Evolutionary conservation across 2,329 filamentous ascomycete species (phyloP).

Genomic region (Epicoccum nigrum): DNA sequence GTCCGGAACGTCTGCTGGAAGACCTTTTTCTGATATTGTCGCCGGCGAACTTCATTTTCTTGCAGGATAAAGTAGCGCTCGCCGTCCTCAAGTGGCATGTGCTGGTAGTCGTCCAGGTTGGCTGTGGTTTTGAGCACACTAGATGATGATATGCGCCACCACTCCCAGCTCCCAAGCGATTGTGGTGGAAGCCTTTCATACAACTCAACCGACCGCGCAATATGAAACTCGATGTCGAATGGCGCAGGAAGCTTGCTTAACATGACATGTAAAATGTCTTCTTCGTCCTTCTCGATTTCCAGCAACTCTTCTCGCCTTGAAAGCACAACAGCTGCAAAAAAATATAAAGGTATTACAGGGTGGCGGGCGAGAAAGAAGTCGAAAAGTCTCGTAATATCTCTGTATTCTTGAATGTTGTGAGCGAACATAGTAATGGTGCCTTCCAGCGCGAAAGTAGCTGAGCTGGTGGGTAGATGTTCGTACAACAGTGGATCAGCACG

Average conservation of each 20-base stretch:
- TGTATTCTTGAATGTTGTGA: constrained; percentile 90
- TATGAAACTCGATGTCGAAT: constrained; percentile 79
- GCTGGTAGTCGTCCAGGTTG: constrained; percentile 53
- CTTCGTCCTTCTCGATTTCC: constrained; percentile 72
- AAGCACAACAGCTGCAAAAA: constrained; percentile 79
- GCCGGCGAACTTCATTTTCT: constrained; percentile 70
- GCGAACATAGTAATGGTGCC: constrained; percentile 95
- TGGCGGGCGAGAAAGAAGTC: constrained; percentile 88
- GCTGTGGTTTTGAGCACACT: constrained; percentile 88
- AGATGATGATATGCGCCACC: constrained; percentile 72
- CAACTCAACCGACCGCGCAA: constrained; percentile 68
- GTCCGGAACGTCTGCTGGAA: constrained; percentile 56
- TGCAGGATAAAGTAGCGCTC: constrained; percentile 72
- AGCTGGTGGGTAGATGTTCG: constrained; percentile 74
- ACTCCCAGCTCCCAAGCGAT: constrained; percentile 66
- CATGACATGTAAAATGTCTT: constrained; percentile 89
- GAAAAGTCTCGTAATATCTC: constrained; percentile 87
- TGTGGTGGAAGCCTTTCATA: constrained; percentile 74
- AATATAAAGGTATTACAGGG: constrained; percentile 86
- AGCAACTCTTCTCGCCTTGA: constrained; percentile 83
- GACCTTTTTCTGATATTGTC: constrained; percentile 55
- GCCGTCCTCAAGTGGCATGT: constrained; percentile 70
- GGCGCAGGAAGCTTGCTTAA: constrained; percentile 85
- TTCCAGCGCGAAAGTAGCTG: constrained; percentile 92
- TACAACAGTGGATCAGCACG: constrained; percentile 74